phyloP scores from a whole-genome alignment of 2,329 filamentous ascomycete genomes.

The Lojkania enalia region DNA sequence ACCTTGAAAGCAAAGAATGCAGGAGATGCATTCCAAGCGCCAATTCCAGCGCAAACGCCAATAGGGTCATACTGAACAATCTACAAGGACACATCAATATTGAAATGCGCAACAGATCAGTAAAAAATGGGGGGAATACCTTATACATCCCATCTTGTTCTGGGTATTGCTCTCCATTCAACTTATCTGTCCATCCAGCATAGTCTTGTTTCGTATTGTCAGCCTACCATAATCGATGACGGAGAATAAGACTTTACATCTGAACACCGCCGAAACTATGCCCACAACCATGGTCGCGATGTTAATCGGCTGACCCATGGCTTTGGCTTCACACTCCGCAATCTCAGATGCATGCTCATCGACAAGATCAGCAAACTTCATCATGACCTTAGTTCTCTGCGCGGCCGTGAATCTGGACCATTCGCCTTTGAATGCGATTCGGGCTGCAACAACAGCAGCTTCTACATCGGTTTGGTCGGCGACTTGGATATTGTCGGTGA shows the following conservation, averaged over 20 bases:
- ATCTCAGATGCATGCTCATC: conserved; percentile 20
- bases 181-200: conserved; percentile 28
- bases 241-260: no score
- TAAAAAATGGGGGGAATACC: conserved; percentile 6
- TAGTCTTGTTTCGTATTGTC: no score
- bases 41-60: conserved; percentile 34
- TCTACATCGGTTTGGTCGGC: conserved; percentile 28
- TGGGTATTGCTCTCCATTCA: conserved; percentile 21
- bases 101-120: no score
- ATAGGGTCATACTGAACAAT: conserved; percentile 36
- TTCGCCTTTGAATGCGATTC: conserved; percentile 23
- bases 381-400: conserved; percentile 19
- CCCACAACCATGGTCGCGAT: conserved; percentile 13
- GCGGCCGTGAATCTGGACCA: conserved; percentile 18
- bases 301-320: conserved; percentile 21
- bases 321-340: conserved; percentile 15
- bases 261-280: conserved; percentile 17
- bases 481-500: conserved; percentile 23
- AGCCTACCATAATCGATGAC: background rate
- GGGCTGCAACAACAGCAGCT: conserved; percentile 22
- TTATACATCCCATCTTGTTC: conserved; percentile 25
- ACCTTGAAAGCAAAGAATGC: conserved; percentile 29
- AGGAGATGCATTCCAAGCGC: conserved; percentile 29
- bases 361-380: conserved; percentile 28
- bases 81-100: no score